phyloP scores from a whole-genome alignment of 805 yeast species.

The Naumovozyma castellii region DNA sequence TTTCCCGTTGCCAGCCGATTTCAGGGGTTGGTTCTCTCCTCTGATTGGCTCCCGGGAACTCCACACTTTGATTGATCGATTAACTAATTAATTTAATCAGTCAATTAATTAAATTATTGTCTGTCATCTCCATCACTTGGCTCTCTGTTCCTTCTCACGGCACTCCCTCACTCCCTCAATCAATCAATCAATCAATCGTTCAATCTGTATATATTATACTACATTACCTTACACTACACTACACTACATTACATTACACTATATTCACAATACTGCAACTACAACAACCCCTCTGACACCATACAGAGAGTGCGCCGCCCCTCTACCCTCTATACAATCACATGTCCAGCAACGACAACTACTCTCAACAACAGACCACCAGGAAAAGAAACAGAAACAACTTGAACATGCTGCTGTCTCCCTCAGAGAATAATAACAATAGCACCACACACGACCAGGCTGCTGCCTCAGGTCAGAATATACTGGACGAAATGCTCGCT shows the following conservation, averaged over 20 bases:
- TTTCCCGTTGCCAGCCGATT: too few relatives aligned
- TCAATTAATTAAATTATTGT: too few relatives aligned
- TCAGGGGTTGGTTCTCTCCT: not conserved
- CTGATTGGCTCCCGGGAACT: too few relatives aligned
- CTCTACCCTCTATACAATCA: not conserved
- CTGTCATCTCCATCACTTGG: not conserved
- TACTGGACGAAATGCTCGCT: constrained; percentile 21
- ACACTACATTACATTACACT: too few relatives aligned
- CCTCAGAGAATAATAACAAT: not conserved
- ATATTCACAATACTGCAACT: too few relatives aligned
- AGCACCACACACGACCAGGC: not conserved
- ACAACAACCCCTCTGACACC: too few relatives aligned
- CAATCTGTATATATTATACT: too few relatives aligned
- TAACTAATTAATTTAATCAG: too few relatives aligned
- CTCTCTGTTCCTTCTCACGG: not conserved
- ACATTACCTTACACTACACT: too few relatives aligned
- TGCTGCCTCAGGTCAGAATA: constrained; percentile 7
- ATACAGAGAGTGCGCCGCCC: not conserved
- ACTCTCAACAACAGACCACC: not conserved
- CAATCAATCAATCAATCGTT: constrained; percentile 1
- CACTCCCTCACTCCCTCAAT: not conserved
- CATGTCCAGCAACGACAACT: too few relatives aligned
- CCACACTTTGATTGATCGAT: too few relatives aligned
- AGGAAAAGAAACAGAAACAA: not conserved
- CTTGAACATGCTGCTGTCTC: not conserved